Evolutionary conservation across 768 basidiomycete species (phyloP).

Genomic region (Tephrocybe sp.): DNA sequence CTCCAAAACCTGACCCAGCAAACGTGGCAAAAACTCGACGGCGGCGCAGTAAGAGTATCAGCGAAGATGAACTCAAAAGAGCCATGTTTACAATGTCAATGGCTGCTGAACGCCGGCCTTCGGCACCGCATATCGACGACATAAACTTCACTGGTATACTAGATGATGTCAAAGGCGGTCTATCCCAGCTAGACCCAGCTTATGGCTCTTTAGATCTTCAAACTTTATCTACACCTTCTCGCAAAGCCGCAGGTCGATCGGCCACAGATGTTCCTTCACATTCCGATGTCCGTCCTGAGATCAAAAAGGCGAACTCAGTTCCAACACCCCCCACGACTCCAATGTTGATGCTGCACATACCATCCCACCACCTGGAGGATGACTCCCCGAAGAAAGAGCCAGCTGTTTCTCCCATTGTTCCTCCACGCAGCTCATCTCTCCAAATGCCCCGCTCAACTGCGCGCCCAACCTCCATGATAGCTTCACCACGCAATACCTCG

Average conservation of each 20-base stretch:
- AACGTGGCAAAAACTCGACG: constrained; percentile 36
- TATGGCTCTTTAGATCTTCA: constrained; percentile 56
- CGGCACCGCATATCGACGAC: constrained; percentile 29
- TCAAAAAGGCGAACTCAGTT: constrained; percentile 16
- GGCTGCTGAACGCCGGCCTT: constrained; percentile 22
- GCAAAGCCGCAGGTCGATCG: constrained; percentile 38
- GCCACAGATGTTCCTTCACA: constrained; percentile 32
- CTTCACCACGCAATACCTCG: constrained; percentile 33
- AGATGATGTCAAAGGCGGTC: constrained; percentile 71
- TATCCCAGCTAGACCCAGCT: constrained; percentile 64
- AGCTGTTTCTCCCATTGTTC: constrained; percentile 36
- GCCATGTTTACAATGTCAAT: constrained; percentile 34
- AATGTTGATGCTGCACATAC: constrained; percentile 29
- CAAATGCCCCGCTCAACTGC: constrained; percentile 34
- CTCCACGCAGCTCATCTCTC: constrained; percentile 53
- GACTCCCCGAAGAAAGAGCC: constrained; percentile 21
- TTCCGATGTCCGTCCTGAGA: constrained; percentile 21
- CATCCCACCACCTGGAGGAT: constrained; percentile 22
- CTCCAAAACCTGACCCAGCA: constrained; percentile 17
- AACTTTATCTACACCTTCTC: constrained; percentile 62
- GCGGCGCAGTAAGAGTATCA: constrained; percentile 74
- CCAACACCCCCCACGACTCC: constrained; percentile 22
- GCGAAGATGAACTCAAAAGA: constrained; percentile 60
- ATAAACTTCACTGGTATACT: constrained; percentile 61
- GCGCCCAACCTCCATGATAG: constrained; percentile 21